Evolutionary conservation across 306 rosid genomes (phyloP).

Genomic region (Dicorynia guianensis): DNA sequence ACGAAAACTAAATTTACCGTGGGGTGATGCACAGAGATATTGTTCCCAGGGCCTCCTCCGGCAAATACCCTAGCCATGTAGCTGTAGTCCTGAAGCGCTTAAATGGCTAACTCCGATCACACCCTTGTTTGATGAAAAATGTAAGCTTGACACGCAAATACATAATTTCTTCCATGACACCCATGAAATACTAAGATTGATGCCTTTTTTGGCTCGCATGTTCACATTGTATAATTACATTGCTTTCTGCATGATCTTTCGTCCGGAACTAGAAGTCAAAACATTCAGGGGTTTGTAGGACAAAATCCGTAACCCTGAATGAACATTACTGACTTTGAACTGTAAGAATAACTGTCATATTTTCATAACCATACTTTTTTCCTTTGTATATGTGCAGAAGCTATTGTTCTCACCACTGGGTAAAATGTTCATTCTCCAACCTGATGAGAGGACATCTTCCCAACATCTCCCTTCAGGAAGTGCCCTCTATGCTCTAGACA

Average conservation of each 20-base stretch:
- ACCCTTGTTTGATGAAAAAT: slow-evolving; percentile 76
- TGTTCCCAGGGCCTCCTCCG: slow-evolving; percentile 95
- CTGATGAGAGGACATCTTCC: slow-evolving; percentile 81
- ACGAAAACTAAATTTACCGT: slow-evolving; percentile 68
- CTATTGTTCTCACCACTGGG: slow-evolving; percentile 81
- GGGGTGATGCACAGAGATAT: slow-evolving; percentile 97
- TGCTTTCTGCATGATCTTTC: not conserved
- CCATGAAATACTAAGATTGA: not conserved
- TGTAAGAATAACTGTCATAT: not conserved
- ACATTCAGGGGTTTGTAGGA: not conserved
- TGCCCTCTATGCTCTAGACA: slow-evolving; percentile 71
- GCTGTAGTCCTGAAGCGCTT: slow-evolving; percentile 77
- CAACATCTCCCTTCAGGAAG: slow-evolving; percentile 75
- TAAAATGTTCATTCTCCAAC: slow-evolving; percentile 82
- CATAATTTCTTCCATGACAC: not conserved
- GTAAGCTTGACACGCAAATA: slow-evolving; percentile 54
- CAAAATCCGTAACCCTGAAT: not conserved
- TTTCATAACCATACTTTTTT: not conserved
- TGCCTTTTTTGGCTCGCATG: no score
- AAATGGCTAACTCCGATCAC: slow-evolving; percentile 69
- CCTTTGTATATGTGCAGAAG: slow-evolving; percentile 57
- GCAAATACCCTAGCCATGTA: slow-evolving; percentile 85
- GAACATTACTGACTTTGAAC: not conserved
- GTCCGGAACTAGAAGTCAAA: not conserved
- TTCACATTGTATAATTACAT: no score